Conservation (phyloP, 352 stramenopile genomes). For the Phytophthora europaea region DNA sequence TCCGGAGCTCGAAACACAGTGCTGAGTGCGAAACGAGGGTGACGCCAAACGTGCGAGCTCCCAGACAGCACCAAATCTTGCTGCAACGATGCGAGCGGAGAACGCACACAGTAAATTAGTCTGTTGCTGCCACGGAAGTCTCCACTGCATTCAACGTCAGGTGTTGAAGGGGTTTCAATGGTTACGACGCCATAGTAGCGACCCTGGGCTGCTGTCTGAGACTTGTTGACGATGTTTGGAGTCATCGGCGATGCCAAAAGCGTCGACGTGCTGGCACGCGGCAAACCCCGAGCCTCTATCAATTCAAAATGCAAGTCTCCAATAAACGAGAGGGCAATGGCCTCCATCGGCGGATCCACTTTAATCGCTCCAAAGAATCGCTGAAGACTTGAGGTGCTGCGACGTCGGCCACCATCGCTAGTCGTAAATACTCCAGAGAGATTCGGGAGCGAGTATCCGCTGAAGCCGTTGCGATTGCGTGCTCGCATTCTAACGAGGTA, state of each 20-base stretch:
- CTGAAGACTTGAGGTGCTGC: slow-evolving; percentile 32
- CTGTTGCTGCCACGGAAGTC: slow-evolving; percentile 12
- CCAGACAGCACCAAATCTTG: slow-evolving; percentile 59
- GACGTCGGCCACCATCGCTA: slow-evolving; percentile 23
- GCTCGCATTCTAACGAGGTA: slow-evolving; percentile 71
- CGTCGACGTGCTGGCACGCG: background rate
- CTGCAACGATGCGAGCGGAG: slow-evolving; percentile 52
- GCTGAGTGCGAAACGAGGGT: slow-evolving; percentile 53
- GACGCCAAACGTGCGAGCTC: slow-evolving; percentile 53
- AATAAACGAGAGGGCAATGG: slow-evolving; percentile 55
- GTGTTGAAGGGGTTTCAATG: slow-evolving; percentile 37
- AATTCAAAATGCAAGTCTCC: slow-evolving; percentile 70
- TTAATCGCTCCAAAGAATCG: slow-evolving; percentile 38
- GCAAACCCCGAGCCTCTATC: slow-evolving; percentile 53
- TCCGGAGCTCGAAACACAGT: slow-evolving; percentile 63
- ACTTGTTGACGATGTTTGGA: background rate
- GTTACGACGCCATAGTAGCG: slow-evolving; percentile 39
- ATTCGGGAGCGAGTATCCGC: slow-evolving; percentile 61
- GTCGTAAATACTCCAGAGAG: slow-evolving; percentile 63
- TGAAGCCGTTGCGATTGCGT: slow-evolving; percentile 72
- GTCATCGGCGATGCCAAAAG: background rate
- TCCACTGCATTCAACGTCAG: slow-evolving; percentile 15
- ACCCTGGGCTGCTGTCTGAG: background rate
- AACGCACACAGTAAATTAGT: slow-evolving; percentile 58
- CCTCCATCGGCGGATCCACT: slow-evolving; percentile 31